Conservation (phyloP, 495 filamentous ascomycete genomes). For the Letharia columbiana region DNA sequence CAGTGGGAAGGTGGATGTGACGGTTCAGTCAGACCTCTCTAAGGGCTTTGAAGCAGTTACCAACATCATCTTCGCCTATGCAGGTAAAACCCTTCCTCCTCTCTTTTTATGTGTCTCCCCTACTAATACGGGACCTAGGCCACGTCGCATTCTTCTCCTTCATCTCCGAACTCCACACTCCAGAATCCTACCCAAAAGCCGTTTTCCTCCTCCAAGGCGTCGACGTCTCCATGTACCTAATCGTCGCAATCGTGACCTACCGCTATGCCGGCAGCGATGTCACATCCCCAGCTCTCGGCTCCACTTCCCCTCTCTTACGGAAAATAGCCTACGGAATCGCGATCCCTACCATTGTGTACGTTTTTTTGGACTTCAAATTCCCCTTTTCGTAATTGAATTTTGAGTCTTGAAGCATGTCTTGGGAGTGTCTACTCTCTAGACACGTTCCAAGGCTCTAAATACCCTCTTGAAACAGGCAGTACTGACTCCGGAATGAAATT, state of each 20-base stretch:
- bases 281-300: constrained; percentile 58
- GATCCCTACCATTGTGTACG: constrained; percentile 51
- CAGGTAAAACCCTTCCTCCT: constrained; percentile 21
- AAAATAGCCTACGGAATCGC: constrained; percentile 76
- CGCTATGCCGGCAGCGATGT: constrained; percentile 63
- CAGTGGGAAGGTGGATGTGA: constrained; percentile 22
- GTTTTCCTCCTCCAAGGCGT: constrained; percentile 55
- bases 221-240: constrained; percentile 55
- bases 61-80: constrained; percentile 44
- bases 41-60: constrained; percentile 38
- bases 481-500: too few species aligned
- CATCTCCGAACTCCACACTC: constrained; percentile 67
- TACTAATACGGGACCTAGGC: constrained; percentile 34
- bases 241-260: constrained; percentile 50
- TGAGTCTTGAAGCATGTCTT: too few species aligned
- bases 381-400: too few species aligned
- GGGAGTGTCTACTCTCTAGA: too few species aligned
- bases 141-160: constrained; percentile 70
- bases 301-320: constrained; percentile 49
- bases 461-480: too few species aligned
- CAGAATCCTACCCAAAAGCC: constrained; percentile 57
- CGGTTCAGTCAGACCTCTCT: constrained; percentile 12
- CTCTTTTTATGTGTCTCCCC: too few species aligned
- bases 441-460: too few species aligned
- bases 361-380: too few species aligned